Evolutionary conservation across 306 rosid species (phyloP).

Genomic region (Citrullus amarus): DNA sequence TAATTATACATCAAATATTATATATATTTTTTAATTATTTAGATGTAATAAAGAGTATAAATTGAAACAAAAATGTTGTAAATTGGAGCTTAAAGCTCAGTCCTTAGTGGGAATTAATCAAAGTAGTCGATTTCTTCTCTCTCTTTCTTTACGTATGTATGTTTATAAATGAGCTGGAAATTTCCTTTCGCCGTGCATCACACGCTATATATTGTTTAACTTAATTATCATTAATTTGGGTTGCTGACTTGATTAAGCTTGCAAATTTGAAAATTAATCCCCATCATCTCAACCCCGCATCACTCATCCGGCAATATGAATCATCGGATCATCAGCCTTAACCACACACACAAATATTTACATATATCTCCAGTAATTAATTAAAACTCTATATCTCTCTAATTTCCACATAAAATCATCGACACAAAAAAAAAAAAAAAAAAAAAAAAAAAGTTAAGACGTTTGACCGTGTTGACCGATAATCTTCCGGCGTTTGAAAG

Average conservation of each 20-base stretch:
- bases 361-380: neutral
- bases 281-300: neutral
- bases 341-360: neutral
- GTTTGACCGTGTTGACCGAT: slow-evolving; percentile 31
- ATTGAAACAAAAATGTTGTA: too few relatives aligned
- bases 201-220: neutral
- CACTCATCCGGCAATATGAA: neutral
- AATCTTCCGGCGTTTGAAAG: slow-evolving; percentile 45
- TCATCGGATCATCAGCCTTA: neutral
- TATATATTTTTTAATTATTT: too few relatives aligned
- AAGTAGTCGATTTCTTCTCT: neutral
- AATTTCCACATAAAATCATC: neutral
- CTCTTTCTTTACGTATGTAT: neutral
- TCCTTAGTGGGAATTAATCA: neutral
- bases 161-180: neutral
- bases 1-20: too few relatives aligned
- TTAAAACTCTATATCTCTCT: neutral
- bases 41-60: too few relatives aligned
- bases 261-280: neutral
- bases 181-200: neutral
- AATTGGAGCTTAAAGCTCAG: neutral
- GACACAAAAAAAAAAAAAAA: neutral
- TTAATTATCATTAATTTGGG: neutral
- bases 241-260: neutral
- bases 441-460: slow-evolving; percentile 9